A percentile compares a stretch with the other conserved stretches of the same genome.
Evolutionary conservation across 208 protist genomes (phyloP).

Genomic region (Trypanosoma mega): DNA sequence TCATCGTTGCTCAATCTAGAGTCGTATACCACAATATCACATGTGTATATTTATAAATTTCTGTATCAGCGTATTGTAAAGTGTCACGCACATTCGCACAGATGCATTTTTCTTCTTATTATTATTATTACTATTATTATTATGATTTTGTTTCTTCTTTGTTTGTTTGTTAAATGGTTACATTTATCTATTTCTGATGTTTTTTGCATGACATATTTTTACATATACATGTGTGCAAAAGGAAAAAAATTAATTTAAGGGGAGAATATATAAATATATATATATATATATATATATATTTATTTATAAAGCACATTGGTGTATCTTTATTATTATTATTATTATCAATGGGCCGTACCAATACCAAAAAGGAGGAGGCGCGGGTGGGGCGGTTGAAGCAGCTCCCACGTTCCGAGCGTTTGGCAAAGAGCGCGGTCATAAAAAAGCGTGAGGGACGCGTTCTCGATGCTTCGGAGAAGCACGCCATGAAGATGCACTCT

Average conservation of each 20-base stretch:
- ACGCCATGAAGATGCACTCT: constrained; percentile 87
- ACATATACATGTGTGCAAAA: too few relatives aligned
- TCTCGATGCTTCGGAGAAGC: constrained; percentile 83
- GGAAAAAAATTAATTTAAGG: too few relatives aligned
- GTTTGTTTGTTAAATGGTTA: too few relatives aligned
- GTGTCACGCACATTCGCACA: too few relatives aligned
- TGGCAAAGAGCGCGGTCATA: constrained; percentile 78
- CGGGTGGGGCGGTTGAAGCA: constrained; percentile 54
- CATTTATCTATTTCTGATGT: too few relatives aligned
- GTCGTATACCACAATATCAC: too few relatives aligned
- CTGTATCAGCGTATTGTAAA: too few relatives aligned
- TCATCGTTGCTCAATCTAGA: constrained; percentile 2
- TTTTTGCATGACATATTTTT: too few relatives aligned
- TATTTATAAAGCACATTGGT: neutral
- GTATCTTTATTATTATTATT: too few relatives aligned
- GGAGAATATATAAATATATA: neutral
- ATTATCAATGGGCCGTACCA: constrained; percentile 80
- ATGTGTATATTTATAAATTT: too few relatives aligned
- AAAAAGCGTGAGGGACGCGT: constrained; percentile 89
- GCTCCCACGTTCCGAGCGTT: constrained; percentile 72
- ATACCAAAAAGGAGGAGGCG: constrained; percentile 76
- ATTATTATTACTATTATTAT: constrained; percentile 11
- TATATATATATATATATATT: constrained; percentile 2
- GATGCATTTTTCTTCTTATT: constrained; percentile 1
- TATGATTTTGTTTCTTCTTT: constrained; percentile 14